Conservation (phyloP, 805 yeast genomes). For the Kurtzmaniella cleridarum region DNA sequence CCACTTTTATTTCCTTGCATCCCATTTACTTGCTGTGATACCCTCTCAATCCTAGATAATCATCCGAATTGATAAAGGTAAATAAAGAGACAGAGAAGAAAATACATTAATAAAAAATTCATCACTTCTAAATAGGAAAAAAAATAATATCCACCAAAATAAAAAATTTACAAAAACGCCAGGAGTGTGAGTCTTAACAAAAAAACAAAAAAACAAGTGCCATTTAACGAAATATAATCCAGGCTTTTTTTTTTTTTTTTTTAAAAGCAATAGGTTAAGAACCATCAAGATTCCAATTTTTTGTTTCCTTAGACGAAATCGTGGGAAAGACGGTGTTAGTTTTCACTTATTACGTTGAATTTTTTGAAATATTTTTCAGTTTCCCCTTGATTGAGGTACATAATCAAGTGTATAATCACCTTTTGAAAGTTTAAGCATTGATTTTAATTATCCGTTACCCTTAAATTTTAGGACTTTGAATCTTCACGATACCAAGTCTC, state of each 20-base stretch:
- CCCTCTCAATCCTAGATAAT: no score
- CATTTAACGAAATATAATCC: no score
- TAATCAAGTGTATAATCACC: neutral
- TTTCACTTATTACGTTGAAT: neutral
- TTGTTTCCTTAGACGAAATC: no score
- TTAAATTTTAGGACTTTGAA: neutral
- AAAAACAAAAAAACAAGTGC: neutral
- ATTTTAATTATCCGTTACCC: conserved; percentile 1
- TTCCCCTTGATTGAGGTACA: neutral
- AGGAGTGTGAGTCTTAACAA: no score
- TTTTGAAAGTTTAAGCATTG: conserved; percentile 1
- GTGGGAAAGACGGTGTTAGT: no score
- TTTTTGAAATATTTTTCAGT: neutral
- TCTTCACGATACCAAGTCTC: neutral
- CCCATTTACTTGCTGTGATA: no score
- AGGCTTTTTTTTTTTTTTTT: neutral
- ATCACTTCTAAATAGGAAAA: neutral
- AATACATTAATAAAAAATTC: neutral
- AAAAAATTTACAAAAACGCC: neutral
- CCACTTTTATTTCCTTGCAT: no score
- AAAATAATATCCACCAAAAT: neutral
- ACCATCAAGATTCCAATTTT: no score
- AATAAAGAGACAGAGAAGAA: neutral
- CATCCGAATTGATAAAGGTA: neutral
- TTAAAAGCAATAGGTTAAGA: neutral